phyloP scores from a whole-genome alignment of 305 asterid species.

The Lippia alba region DNA sequence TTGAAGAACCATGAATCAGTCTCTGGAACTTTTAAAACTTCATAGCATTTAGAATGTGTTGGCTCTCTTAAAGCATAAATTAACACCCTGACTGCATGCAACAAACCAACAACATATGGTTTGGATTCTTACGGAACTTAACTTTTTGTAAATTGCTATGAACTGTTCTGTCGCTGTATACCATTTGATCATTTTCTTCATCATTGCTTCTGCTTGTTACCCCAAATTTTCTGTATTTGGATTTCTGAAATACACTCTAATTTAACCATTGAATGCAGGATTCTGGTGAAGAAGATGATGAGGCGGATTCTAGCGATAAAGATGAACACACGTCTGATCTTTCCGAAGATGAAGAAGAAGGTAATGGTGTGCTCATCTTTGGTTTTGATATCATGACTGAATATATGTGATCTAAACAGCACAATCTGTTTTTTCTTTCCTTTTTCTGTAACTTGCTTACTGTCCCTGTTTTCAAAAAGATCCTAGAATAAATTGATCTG shows the following conservation, averaged over 20 bases:
- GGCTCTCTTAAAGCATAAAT: not conserved
- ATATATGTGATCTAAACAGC: constrained; percentile 27
- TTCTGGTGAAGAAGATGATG: constrained; percentile 53
- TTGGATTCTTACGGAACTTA: no score
- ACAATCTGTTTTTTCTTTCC: constrained; percentile 15
- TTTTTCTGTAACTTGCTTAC: not conserved
- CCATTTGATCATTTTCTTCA: no score
- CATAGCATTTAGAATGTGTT: constrained; percentile 2
- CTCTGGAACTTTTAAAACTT: not conserved
- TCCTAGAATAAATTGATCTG: constrained; percentile 5
- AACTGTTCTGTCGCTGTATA: no score
- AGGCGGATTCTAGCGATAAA: constrained; percentile 43
- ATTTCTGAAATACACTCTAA: not conserved
- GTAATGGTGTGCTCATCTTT: constrained; percentile 38
- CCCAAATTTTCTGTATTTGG: not conserved
- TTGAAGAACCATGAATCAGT: constrained; percentile 6
- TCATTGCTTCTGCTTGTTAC: no score
- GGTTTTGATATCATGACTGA: constrained; percentile 7
- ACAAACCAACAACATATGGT: not conserved
- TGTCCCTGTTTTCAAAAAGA: constrained; percentile 7
- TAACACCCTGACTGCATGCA: not conserved
- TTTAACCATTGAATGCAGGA: constrained; percentile 52
- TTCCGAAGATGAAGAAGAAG: constrained; percentile 64
- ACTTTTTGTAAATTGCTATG: no score
- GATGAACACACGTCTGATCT: constrained; percentile 42